A percentile compares a stretch with the other conserved stretches of the same genome.
These are phyloP conservation scores for Mycena kentingensis DNA, from an alignment of 768 basidiomycete species.

Conservation along the genomic window DNA sequence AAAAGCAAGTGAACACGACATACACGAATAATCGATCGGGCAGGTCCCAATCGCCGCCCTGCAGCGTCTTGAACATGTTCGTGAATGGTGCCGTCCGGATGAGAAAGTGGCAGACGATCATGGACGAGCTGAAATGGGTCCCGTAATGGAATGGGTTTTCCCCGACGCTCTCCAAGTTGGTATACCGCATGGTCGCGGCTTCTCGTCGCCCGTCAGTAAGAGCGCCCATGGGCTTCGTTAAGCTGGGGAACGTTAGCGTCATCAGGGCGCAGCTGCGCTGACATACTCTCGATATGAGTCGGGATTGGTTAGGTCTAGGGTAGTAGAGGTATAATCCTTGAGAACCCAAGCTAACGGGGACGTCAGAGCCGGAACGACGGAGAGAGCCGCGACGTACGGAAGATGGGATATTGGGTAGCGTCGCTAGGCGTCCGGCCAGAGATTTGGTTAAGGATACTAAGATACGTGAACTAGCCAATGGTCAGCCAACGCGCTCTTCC, in stretches of 20 bases:
- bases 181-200: slow-evolving; percentile 75
- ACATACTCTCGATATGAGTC: slow-evolving; percentile 74
- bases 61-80: slow-evolving; percentile 90
- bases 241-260: slow-evolving; percentile 41
- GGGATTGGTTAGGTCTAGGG: slow-evolving; percentile 62
- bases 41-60: slow-evolving; percentile 95
- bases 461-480: slow-evolving; percentile 72
- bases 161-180: slow-evolving; percentile 72
- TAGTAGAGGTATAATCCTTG: slow-evolving; percentile 76
- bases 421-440: slow-evolving; percentile 93
- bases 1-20: slow-evolving; percentile 11
- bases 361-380: background rate
- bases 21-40: slow-evolving; percentile 85
- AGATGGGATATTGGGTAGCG: slow-evolving; percentile 93
- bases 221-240: slow-evolving; percentile 90
- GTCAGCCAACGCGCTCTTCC: background rate
- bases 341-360: slow-evolving; percentile 77
- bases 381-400: slow-evolving; percentile 53
- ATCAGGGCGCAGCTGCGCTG: background rate
- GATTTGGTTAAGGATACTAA: slow-evolving; percentile 87
- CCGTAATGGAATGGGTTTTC: slow-evolving; percentile 93
- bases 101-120: slow-evolving; percentile 95
- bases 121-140: slow-evolving; percentile 94
- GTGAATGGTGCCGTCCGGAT: slow-evolving; percentile 90
- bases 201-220: slow-evolving; percentile 72